These are phyloP conservation scores for Ogataea glucozyma DNA, from an alignment of 805 yeast genomes.

Conservation along the genomic window DNA sequence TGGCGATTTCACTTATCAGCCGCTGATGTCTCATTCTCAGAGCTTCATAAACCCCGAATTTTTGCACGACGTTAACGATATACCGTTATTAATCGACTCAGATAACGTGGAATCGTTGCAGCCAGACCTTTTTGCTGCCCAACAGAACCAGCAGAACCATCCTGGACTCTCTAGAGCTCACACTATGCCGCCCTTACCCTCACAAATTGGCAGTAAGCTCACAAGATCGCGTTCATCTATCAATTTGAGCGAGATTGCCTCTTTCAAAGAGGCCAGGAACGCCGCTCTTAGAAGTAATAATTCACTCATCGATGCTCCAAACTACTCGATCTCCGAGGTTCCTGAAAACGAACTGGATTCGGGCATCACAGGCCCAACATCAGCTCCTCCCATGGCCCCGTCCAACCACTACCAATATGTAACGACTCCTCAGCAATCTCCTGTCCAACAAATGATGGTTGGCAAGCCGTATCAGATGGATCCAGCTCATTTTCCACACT, in stretches of 20 bases:
- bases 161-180: slow-evolving; percentile 16
- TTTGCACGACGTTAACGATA: slow-evolving; percentile 21
- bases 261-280: slow-evolving; percentile 34
- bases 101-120: slow-evolving; percentile 25
- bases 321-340: slow-evolving; percentile 19
- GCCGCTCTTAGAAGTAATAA: slow-evolving; percentile 27
- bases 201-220: slow-evolving; percentile 18
- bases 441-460: slow-evolving; percentile 3
- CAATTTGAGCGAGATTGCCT: slow-evolving; percentile 57
- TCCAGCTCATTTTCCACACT: neutral
- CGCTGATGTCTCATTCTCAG: slow-evolving; percentile 7
- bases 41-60: slow-evolving; percentile 26
- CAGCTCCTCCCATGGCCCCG: slow-evolving; percentile 14
- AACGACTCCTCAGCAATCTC: slow-evolving; percentile 3
- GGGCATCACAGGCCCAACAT: slow-evolving; percentile 7
- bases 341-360: slow-evolving; percentile 11
- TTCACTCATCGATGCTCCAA: slow-evolving; percentile 15
- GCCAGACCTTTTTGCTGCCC: slow-evolving; percentile 10
- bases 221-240: slow-evolving; percentile 52
- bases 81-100: slow-evolving; percentile 24
- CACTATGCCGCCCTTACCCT: slow-evolving; percentile 19
- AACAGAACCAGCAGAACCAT: slow-evolving; percentile 6
- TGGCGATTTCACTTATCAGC: slow-evolving; percentile 6
- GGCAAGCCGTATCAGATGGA: neutral
- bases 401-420: neutral